These are phyloP conservation scores for Psilocybe tampanensis DNA, from an alignment of 768 basidiomycete genomes.

Conservation along the genomic window DNA sequence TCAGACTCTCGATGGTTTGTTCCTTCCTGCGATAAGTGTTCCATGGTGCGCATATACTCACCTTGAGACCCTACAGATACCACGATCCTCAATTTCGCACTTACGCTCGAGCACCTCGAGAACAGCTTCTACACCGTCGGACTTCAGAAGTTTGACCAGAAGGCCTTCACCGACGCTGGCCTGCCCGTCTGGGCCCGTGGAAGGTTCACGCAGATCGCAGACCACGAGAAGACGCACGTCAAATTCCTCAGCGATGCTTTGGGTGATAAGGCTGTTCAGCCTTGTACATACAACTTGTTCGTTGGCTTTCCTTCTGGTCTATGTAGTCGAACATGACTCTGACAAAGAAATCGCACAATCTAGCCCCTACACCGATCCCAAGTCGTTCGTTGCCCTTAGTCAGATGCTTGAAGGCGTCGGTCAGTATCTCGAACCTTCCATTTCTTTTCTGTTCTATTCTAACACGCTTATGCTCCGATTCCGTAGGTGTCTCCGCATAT, in stretches of 20 bases:
- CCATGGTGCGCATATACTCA: not conserved
- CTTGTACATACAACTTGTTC: constrained; percentile 64
- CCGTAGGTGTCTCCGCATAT: constrained; percentile 48
- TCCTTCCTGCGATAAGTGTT: too few species aligned
- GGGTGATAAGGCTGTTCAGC: constrained; percentile 49
- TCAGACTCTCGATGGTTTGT: constrained; percentile 13
- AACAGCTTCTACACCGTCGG: constrained; percentile 45
- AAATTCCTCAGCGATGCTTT: constrained; percentile 35
- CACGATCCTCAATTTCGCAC: constrained; percentile 42
- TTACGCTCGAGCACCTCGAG: constrained; percentile 54
- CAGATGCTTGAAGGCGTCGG: constrained; percentile 58
- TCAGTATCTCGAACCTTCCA: constrained; percentile 15
- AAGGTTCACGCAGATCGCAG: constrained; percentile 50
- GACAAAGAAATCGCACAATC: not conserved
- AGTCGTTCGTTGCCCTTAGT: constrained; percentile 52
- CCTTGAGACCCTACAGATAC: constrained; percentile 3
- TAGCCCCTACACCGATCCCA: constrained; percentile 52
- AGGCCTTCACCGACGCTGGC: constrained; percentile 48
- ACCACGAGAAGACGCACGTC: constrained; percentile 58
- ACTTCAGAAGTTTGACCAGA: constrained; percentile 43
- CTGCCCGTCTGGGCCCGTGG: constrained; percentile 47
- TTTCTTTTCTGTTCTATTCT: not conserved
- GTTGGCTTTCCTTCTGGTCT: constrained; percentile 15
- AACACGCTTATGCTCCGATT: not conserved
- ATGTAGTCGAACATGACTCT: not conserved